Evolutionary conservation across 768 basidiomycete species (phyloP).

Genomic region (Mycena vitilis): DNA sequence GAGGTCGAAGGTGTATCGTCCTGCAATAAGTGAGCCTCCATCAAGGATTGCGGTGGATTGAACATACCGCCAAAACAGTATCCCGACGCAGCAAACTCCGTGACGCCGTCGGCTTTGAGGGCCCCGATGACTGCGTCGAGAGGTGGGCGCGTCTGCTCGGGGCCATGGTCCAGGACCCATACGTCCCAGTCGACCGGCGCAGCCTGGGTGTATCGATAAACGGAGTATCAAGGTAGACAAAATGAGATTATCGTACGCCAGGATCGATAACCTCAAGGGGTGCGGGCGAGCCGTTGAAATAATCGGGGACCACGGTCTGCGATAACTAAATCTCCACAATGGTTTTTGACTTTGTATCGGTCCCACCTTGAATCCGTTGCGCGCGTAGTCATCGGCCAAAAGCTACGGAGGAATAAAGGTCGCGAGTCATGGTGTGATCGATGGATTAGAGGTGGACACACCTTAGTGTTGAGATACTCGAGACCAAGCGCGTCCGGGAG

Average conservation of each 20-base stretch:
- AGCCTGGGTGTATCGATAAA: no score
- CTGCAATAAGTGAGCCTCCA: constrained; percentile 23
- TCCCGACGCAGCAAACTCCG: constrained; percentile 51
- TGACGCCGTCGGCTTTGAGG: constrained; percentile 40
- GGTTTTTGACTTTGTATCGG: no score
- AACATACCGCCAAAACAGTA: constrained; percentile 55
- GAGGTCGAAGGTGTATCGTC: constrained; percentile 58
- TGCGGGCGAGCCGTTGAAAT: constrained; percentile 34
- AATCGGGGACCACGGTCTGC: constrained; percentile 34
- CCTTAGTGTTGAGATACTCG: constrained; percentile 46
- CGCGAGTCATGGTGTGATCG: not conserved
- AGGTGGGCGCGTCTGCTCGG: constrained; percentile 45
- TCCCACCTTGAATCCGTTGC: constrained; percentile 50
- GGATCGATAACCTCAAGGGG: constrained; percentile 14
- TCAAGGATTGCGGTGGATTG: not conserved
- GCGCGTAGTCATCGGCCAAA: constrained; percentile 49
- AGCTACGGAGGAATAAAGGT: constrained; percentile 34
- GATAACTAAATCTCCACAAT: no score
- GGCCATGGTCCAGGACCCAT: constrained; percentile 42
- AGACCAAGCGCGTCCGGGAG: constrained; percentile 55
- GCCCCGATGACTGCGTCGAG: constrained; percentile 53
- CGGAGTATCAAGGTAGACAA: no score
- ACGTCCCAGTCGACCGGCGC: constrained; percentile 22
- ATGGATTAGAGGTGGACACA: constrained; percentile 21
- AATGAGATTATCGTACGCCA: not conserved